These are phyloP conservation scores for Lactifluus echinatus DNA, from an alignment of 768 basidiomycete genomes.

Conservation along the genomic window DNA sequence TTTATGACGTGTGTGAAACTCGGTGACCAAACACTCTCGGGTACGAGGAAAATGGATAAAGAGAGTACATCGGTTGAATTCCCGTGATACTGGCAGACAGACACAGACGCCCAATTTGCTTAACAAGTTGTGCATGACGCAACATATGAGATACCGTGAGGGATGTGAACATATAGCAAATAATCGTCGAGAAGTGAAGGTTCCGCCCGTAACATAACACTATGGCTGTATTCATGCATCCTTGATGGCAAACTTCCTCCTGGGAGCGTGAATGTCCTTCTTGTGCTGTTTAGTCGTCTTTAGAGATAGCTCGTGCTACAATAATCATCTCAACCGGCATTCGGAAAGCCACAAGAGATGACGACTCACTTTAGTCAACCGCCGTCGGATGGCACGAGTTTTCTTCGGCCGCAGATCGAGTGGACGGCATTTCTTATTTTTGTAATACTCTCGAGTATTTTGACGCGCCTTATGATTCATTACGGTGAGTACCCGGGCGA, in stretches of 20 bases:
- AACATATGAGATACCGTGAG: conserved; percentile 19
- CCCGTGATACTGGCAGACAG: not conserved
- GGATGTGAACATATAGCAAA: conserved; percentile 28
- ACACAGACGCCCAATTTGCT: conserved; percentile 12
- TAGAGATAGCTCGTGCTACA: conserved; percentile 69
- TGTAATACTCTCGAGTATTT: conserved; percentile 97
- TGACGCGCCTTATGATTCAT: conserved; percentile 98
- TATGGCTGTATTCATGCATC: conserved; percentile 45
- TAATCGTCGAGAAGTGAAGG: conserved; percentile 26
- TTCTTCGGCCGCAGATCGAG: conserved; percentile 97
- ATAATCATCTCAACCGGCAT: conserved; percentile 1
- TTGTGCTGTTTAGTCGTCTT: conserved; percentile 92
- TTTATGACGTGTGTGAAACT: no score
- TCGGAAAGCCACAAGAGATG: not conserved
- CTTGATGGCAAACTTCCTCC: conserved; percentile 93
- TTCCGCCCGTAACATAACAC: conserved; percentile 21
- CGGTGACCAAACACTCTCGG: no score
- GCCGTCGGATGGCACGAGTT: conserved; percentile 96
- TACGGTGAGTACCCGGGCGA: conserved; percentile 96
- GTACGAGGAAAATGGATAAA: no score
- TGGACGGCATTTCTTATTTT: conserved; percentile 91
- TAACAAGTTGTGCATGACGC: conserved; percentile 10
- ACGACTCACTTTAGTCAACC: conserved; percentile 72
- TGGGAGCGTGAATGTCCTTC: conserved; percentile 91
- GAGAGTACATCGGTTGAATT: conserved; percentile 6